Conservation (phyloP, 169 alveolate genomes). For the Eimeria sp. region DNA sequence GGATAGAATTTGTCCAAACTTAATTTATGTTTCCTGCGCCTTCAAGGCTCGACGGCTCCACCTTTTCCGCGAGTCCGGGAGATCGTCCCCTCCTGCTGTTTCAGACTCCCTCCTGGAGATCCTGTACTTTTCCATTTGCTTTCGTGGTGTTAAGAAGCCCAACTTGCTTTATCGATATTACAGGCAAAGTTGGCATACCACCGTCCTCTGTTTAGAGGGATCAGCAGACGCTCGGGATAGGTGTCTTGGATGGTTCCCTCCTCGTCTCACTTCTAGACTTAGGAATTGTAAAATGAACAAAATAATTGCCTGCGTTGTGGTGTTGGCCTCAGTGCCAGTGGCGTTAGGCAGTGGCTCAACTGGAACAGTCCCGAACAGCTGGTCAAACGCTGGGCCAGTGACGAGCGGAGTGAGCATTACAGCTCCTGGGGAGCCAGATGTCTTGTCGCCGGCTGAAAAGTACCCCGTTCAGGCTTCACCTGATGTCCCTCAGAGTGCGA, state of each 20-base stretch:
- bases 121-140: neutral
- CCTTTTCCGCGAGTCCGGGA: neutral
- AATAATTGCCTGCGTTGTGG: neutral
- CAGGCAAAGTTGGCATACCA: neutral
- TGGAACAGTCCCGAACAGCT: neutral
- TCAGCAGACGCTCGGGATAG: neutral
- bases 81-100: neutral
- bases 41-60: neutral
- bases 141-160: neutral
- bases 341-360: neutral
- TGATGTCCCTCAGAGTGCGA: neutral
- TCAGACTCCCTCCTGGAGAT: neutral
- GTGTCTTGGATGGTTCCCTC: neutral
- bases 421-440: neutral
- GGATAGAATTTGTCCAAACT: neutral
- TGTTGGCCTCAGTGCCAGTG: neutral
- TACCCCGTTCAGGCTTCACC: neutral
- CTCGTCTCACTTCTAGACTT: neutral
- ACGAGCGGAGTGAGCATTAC: neutral
- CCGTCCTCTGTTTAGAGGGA: neutral
- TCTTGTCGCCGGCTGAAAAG: neutral
- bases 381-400: neutral
- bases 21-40: neutral
- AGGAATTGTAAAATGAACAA: neutral
- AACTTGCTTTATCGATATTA: neutral